Conservation (phyloP, 176 grass and related monocot genomes). For the Dactylis glomerata region DNA sequence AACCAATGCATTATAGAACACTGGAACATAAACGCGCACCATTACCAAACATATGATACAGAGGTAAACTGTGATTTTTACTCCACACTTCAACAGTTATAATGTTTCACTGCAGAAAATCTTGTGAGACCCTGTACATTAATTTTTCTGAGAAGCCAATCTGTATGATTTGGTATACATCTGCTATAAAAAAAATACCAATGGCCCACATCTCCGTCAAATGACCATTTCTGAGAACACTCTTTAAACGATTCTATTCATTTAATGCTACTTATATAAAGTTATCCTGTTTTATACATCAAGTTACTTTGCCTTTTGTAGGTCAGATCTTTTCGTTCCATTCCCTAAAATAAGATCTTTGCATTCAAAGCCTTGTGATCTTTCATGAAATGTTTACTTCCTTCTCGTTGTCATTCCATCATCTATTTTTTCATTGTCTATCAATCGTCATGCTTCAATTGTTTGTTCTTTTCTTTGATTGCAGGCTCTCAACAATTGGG, state of each 20-base stretch:
- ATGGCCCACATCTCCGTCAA: neutral
- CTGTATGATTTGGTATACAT: neutral
- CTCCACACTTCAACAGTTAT: neutral
- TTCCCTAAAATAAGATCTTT: neutral
- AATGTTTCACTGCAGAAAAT: neutral
- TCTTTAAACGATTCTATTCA: neutral
- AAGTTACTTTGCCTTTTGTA: neutral
- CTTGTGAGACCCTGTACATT: neutral
- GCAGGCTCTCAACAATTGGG: constrained; percentile 88
- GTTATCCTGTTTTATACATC: neutral
- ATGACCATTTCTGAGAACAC: neutral
- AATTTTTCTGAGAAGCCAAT: neutral
- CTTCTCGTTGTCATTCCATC: neutral
- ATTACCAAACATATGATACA: neutral
- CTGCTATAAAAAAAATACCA: neutral
- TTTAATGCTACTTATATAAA: neutral
- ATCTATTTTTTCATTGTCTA: neutral
- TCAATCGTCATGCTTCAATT: neutral
- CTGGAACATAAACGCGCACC: neutral
- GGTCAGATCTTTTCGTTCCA: neutral
- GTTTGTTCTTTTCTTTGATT: neutral
- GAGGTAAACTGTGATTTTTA: neutral
- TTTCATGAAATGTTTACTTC: neutral
- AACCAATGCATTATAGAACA: neutral
- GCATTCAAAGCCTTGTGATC: neutral